Evolutionary conservation across 2,329 filamentous ascomycete species (phyloP).

Genomic region (Penicillium freii): DNA sequence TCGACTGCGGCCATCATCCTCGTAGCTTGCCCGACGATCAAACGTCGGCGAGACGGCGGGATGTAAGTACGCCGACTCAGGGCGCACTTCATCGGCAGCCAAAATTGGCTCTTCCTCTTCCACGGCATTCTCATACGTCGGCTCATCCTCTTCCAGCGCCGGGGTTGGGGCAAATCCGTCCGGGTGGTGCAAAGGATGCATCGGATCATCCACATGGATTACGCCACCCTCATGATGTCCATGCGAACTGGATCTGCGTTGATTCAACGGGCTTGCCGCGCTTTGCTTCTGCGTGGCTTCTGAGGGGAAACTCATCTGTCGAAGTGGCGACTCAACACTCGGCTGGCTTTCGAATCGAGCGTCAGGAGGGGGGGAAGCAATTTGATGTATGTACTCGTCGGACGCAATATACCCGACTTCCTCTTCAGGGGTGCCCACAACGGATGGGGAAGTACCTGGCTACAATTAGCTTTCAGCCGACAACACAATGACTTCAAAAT

Average conservation of each 20-base stretch:
- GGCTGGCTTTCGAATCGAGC: slow-evolving; percentile 46
- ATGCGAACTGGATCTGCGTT: slow-evolving; percentile 14
- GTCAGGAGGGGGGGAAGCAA: slow-evolving; percentile 61
- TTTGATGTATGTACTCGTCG: slow-evolving; percentile 77
- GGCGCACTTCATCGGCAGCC: slow-evolving; percentile 79
- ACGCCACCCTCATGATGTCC: slow-evolving; percentile 39
- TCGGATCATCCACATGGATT: slow-evolving; percentile 75
- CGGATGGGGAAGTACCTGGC: slow-evolving; percentile 62
- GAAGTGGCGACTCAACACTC: slow-evolving; percentile 52
- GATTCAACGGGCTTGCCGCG: slow-evolving; percentile 9
- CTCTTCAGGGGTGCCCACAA: slow-evolving; percentile 77
- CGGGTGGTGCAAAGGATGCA: slow-evolving; percentile 42
- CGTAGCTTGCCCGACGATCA: slow-evolving; percentile 61
- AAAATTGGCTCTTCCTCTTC: slow-evolving; percentile 75
- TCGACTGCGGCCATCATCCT: slow-evolving; percentile 51
- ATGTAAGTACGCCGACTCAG: slow-evolving; percentile 65
- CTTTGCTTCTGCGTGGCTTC: slow-evolving; percentile 42
- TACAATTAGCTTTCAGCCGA: slow-evolving; percentile 14
- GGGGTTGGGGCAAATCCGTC: slow-evolving; percentile 52
- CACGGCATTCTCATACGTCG: slow-evolving; percentile 48
- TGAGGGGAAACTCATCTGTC: slow-evolving; percentile 50
- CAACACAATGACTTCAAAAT: background rate
- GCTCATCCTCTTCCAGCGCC: slow-evolving; percentile 50
- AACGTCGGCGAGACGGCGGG: slow-evolving; percentile 78
- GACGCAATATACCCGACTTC: slow-evolving; percentile 85